Conservation (phyloP, 148 eudicot species). For the Camellia lanceoleosa region DNA sequence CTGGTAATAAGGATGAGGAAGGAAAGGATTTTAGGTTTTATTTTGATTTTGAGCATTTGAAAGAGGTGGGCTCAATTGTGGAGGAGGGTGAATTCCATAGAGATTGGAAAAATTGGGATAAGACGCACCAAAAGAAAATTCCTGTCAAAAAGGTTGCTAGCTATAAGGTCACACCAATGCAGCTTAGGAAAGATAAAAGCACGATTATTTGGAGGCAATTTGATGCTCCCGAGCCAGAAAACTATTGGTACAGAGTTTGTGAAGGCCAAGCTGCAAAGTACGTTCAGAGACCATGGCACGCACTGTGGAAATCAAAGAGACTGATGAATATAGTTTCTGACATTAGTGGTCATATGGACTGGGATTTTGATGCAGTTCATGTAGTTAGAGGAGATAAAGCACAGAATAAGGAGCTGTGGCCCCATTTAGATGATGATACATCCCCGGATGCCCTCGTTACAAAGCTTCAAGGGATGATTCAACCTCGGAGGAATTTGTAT, state of each 20-base stretch:
- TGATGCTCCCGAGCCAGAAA: slow-evolving; percentile 87
- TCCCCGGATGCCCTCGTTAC: slow-evolving; percentile 71
- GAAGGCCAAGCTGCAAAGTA: slow-evolving; percentile 74
- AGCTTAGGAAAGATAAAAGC: slow-evolving; percentile 70
- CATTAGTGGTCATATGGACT: slow-evolving; percentile 89
- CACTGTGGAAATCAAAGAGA: slow-evolving; percentile 96
- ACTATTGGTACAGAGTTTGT: slow-evolving; percentile 93
- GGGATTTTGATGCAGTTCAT: slow-evolving; percentile 95
- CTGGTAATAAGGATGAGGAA: slow-evolving; percentile 72
- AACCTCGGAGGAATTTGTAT: slow-evolving; percentile 81
- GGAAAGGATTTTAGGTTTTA: slow-evolving; percentile 92
- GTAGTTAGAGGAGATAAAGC: slow-evolving; percentile 94
- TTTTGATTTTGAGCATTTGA: slow-evolving; percentile 91
- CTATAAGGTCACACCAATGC: slow-evolving; percentile 74
- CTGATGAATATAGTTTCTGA: slow-evolving; percentile 93
- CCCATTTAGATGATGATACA: slow-evolving; percentile 80
- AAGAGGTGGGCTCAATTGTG: slow-evolving; percentile 71
- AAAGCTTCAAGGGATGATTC: slow-evolving; percentile 54
- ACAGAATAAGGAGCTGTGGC: slow-evolving; percentile 76
- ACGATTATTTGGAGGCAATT: slow-evolving; percentile 92
- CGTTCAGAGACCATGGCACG: slow-evolving; percentile 87
- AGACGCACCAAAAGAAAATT: slow-evolving; percentile 60
- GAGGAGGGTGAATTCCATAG: slow-evolving; percentile 72
- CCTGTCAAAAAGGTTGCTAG: slow-evolving; percentile 61
- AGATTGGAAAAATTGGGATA: slow-evolving; percentile 84